Base-by-base conservation (phyloP, 202 grass and related monocot genomes). In the Setaria italica region DNA sequence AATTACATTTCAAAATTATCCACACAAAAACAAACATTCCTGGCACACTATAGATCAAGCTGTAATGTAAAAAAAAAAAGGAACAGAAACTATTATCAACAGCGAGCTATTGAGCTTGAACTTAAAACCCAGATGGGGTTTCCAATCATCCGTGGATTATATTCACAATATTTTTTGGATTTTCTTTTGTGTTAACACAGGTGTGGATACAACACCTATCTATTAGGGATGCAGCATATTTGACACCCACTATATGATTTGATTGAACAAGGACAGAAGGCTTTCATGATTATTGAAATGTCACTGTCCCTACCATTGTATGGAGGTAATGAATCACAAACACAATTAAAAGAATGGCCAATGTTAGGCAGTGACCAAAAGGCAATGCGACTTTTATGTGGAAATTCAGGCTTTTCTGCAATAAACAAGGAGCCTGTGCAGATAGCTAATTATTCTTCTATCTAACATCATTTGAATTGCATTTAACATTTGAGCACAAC, bases 401-500 rank as follows among this genome's bases (percentile, higher is more conserved):
- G 19, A 55, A 55, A 8, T 67, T 45, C n/a, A 73, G 9, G 13
- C 59, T 50, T 76, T 76, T 76, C 19, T 75, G 67, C 53, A 57
- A 46, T 20, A 17, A 34, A 39, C 71, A 49, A 76, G 30, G 50
- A 84, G 41, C 43, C 45, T 29, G 58, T 59, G 51, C 13, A 9
- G 45, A 42, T 59, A 15, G 25, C 32, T 50, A 73, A 54, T 16
- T 56, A 30, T 34, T 42, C 12, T 55, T 85, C 20, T 80, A 84
- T 59, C 3, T 30, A 89, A 66, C 37, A 80, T 13, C 50, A 62
- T 53, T 87, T 49, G 30, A 69, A 75, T 21, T 29, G 48, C 9
- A 85, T 56, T 20, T 17, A 85, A 82, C 35, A 78, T 63, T 12
- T 66, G 30, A 56, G 6, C 46, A 49, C 19, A 74, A 72, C n/a